Base-by-base conservation (phyloP, 345 rosid species). In the Citrus australasica region DNA sequence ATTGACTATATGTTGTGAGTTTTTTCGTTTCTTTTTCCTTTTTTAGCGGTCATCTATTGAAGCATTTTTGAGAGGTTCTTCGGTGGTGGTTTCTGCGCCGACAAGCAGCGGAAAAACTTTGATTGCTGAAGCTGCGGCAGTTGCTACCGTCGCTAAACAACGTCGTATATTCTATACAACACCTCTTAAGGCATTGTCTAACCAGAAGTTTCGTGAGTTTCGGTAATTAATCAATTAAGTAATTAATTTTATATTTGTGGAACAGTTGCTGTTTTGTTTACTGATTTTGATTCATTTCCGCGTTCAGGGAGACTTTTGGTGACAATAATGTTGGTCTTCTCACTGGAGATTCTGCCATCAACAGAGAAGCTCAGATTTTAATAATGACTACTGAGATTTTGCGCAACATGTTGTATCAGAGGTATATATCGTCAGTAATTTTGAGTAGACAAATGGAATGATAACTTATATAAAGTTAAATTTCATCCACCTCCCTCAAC, bases 41-140 rank as follows among this genome's bases (percentile, higher is more conserved):
- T 24, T 78, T 25, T 79, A 95, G 99, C 85, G 97, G 65, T 84
- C 85, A 87, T 95, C 99, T 2, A 82, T 93, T 77, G 92, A 93
- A 78, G 97, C 96, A 24, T 89, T 92, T 72, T 84, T 93, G 60
- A 87, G 94, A 79, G 96, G 96, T 21, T 92, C 93, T 0, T 95
- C 98, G 19, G 96, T 92, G 37, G 97, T 95, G 86, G 97, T 95
- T 69, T 95, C 99, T 81, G 98, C 99, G 59, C 99, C 99, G 0
- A 95, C 99, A 0, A 92, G 99, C 79, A 90, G 98, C 72, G 99
- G 99, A 11, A 95, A 95, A 91, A 95, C 99, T 64, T 84, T 95
- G 85, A 92, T 95, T 78, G 99, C 98, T 59, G 99, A 93, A 85
- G 98, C 99, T 70, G 97, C 99, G 0, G 97, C 99, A 59, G 93